Conservation (phyloP, 2,329 filamentous ascomycete species). For the Zarea fungicola region DNA sequence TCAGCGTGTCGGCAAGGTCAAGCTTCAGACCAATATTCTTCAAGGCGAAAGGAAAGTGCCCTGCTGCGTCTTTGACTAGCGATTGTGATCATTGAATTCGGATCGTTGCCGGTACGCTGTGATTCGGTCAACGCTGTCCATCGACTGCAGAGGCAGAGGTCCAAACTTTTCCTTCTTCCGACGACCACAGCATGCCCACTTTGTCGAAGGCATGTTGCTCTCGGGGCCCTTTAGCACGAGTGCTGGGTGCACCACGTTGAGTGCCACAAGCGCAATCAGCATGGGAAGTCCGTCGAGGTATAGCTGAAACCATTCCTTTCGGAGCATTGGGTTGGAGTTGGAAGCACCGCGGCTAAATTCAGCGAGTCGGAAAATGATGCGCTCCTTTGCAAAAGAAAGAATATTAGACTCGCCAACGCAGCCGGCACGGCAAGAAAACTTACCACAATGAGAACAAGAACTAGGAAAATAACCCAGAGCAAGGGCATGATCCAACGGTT, state of each 20-base stretch:
- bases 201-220: conserved; percentile 11
- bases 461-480: conserved; percentile 23
- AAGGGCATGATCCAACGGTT: conserved; percentile 7
- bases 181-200: conserved; percentile 7
- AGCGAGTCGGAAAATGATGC: conserved; percentile 48
- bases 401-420: neutral
- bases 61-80: neutral
- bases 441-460: conserved; percentile 29
- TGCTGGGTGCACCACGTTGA: conserved; percentile 35
- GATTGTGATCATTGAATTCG: neutral
- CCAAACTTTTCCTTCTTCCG: neutral
- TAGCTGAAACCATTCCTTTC: conserved; percentile 39
- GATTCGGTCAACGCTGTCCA: neutral
- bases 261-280: conserved; percentile 32
- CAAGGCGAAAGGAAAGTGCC: neutral
- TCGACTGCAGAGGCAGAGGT: neutral
- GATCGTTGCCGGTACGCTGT: too few species aligned
- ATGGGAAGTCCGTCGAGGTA: conserved; percentile 38
- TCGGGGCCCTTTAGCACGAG: conserved; percentile 13
- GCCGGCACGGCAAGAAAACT: neutral
- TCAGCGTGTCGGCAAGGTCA: neutral
- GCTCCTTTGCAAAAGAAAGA: conserved; percentile 17
- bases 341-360: conserved; percentile 39
- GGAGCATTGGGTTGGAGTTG: conserved; percentile 20
- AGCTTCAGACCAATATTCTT: neutral